A percentile compares a stretch with the other conserved stretches of the same genome.
Evolutionary conservation across 495 filamentous ascomycete genomes (phyloP).

Genomic region (Aspergillus kassunensis): DNA sequence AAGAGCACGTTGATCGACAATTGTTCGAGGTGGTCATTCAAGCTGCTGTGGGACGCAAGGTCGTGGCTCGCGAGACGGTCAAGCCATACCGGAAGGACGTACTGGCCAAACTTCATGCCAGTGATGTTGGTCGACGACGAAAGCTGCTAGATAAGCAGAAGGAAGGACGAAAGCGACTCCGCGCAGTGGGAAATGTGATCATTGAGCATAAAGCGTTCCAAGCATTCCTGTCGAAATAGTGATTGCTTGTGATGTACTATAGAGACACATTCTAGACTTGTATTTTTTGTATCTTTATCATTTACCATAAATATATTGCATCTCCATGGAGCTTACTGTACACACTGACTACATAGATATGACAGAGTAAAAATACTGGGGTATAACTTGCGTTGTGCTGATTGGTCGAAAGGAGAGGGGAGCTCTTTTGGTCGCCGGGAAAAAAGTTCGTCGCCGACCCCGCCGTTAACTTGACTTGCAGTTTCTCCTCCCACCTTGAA

Average conservation of each 20-base stretch:
- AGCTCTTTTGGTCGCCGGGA: constrained; percentile 14
- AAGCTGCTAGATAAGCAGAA: constrained; percentile 97
- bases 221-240: constrained; percentile 67
- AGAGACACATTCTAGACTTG: not conserved
- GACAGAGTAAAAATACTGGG: too few species aligned
- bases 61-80: constrained; percentile 90
- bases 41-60: constrained; percentile 74
- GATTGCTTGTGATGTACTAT: constrained; percentile 8
- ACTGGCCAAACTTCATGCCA: constrained; percentile 87
- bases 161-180: constrained; percentile 84
- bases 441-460: constrained; percentile 31
- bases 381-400: constrained; percentile 6
- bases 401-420: constrained; percentile 20
- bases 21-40: constrained; percentile 97
- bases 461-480: constrained; percentile 23
- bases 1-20: constrained; percentile 91
- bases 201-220: constrained; percentile 96
- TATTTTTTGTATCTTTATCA: not conserved
- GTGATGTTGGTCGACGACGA: constrained; percentile 73
- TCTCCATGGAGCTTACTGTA: too few species aligned
- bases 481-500: constrained; percentile 13
- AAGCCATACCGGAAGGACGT: constrained; percentile 97
- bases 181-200: constrained; percentile 67
- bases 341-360: too few species aligned
- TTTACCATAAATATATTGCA: too few species aligned